phyloP scores from a whole-genome alignment of 495 filamentous ascomycete species.

The Penicillium daleae region DNA sequence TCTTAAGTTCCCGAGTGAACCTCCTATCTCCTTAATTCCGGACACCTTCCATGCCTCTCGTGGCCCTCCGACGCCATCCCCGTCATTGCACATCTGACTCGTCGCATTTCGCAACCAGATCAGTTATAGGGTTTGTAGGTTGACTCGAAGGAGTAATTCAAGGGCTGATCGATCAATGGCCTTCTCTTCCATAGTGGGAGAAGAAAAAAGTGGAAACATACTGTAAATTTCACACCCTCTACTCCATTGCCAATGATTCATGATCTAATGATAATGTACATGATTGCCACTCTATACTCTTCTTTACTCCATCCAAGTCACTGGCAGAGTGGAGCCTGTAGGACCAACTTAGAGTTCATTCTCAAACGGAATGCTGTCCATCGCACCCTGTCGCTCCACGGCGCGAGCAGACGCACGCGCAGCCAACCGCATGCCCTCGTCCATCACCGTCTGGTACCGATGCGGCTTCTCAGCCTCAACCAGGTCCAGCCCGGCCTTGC shows the following conservation, averaged over 20 bases:
- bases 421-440: conserved; percentile 65
- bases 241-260: not conserved
- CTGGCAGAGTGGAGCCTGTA: too few relatives aligned
- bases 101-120: conserved; percentile 1
- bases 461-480: conserved; percentile 46
- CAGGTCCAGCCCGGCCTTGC: conserved; percentile 40
- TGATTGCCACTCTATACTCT: not conserved
- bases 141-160: conserved; percentile 2
- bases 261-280: conserved; percentile 14
- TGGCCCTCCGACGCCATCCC: conserved; percentile 11
- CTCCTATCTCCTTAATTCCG: not conserved
- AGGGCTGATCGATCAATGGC: not conserved
- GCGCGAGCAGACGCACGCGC: conserved; percentile 75
- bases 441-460: conserved; percentile 55
- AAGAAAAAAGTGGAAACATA: not conserved
- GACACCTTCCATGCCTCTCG: conserved; percentile 7
- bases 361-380: conserved; percentile 85
- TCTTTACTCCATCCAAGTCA: not conserved
- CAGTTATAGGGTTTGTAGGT: not conserved
- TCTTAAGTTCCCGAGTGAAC: too few relatives aligned
- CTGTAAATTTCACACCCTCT: not conserved
- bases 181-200: not conserved
- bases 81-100: not conserved
- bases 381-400: conserved; percentile 79
- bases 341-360: conserved; percentile 62